Evolutionary conservation across 257 asterid genomes (phyloP), one percentile per base, ranked within the genome.

Genomic region (Anisodus tanguticus): DNA sequence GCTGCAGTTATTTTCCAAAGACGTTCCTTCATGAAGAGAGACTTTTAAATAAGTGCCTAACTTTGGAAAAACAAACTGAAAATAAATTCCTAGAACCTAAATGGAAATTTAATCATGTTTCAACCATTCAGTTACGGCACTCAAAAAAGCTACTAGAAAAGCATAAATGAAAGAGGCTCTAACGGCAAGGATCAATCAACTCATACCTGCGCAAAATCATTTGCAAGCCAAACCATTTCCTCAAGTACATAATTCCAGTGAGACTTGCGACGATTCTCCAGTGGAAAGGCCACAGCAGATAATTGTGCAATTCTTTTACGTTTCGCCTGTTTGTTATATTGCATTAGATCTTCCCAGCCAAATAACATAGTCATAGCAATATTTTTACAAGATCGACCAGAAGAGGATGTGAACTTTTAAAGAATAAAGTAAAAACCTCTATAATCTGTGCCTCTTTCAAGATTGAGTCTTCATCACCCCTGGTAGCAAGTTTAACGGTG

Each of bases 141-240:
- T 53, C 26, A 76, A 31, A 76, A 60, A 67, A 22, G 43, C 81
- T 79, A 83, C n/a, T 41, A 43, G 81, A 51, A 83, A 82, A 12
- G 81, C 80, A 82, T 79, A 79, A 49, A 49, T 12, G 62, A 49
- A 74, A 74, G 19, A 49, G 45, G 22, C 45, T 74, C 81, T 39
- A 57, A 67, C 26, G 6, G 12, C 41, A 85, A n/a, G 63, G 62
- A 72, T 35, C 78, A 59, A 58, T 82, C 62, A 87, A 59, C 63
- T 60, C 88, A 83, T 54, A 97, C 99, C 98, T 97, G 99, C 37
- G 97, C 93, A 92, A 97, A 95, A 93, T 97, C 99, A 91, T 97
- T 95, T 66, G 99, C 98, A 87, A 97, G 66, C 99, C 99, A 97
- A 74, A 95, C 88, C 97, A 97, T 94, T 90, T 97, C 99, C 89